These are phyloP conservation scores for Xylaria curta DNA, from an alignment of 495 filamentous ascomycete genomes.

Conservation along the genomic window DNA sequence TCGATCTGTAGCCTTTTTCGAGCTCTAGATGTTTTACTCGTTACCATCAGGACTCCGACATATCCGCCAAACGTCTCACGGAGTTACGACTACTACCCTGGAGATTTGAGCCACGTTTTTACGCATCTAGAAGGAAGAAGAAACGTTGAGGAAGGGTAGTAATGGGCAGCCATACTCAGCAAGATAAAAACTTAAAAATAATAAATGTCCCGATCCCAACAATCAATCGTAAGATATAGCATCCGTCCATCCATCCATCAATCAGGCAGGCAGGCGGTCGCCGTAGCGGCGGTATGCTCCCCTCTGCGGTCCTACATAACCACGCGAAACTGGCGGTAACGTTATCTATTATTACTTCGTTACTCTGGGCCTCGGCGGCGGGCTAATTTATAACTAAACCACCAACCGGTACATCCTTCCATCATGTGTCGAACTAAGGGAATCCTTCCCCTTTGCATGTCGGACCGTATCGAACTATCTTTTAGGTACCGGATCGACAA, in stretches of 20 bases:
- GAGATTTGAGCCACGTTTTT: constrained; percentile 15
- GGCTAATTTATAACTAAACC: too few relatives aligned
- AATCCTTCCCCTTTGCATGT: constrained; percentile 17
- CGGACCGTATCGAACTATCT: constrained; percentile 12
- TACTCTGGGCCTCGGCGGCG: too few relatives aligned
- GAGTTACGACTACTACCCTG: not conserved
- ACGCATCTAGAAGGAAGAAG: not conserved
- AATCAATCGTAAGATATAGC: not conserved
- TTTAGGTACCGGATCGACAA: constrained; percentile 13
- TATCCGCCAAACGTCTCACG: not conserved
- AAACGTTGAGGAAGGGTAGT: not conserved
- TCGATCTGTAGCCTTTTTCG: not conserved
- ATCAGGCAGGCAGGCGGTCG: not conserved
- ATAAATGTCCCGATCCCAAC: not conserved
- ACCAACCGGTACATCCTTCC: not conserved
- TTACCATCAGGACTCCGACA: constrained; percentile 7
- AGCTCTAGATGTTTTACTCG: too few relatives aligned
- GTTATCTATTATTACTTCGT: not conserved
- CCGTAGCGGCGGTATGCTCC: constrained; percentile 7
- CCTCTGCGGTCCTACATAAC: constrained; percentile 22
- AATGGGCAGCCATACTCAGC: not conserved
- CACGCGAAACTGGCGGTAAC: constrained; percentile 27
- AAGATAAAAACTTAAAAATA: not conserved
- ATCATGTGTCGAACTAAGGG: not conserved
- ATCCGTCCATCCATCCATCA: not conserved